These are phyloP conservation scores for Apiotrichum mycotoxinovorans DNA, from an alignment of 1,284 basidiomycete genomes.

Conservation along the genomic window DNA sequence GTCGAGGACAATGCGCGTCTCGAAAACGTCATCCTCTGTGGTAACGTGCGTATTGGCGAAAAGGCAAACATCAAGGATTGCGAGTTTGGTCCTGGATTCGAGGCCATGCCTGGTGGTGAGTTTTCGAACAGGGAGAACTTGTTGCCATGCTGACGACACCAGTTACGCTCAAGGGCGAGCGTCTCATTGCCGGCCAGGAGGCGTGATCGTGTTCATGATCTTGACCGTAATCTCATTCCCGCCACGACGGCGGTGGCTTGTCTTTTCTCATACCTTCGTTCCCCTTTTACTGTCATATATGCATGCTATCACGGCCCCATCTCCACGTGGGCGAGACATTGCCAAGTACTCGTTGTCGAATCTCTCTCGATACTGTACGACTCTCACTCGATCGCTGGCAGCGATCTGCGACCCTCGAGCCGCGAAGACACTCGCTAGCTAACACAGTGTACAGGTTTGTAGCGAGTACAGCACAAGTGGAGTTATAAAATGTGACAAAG, in stretches of 20 bases:
- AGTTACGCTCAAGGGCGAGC: slow-evolving; percentile 62
- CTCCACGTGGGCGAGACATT: background rate
- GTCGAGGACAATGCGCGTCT: slow-evolving; percentile 70
- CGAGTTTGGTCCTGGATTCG: slow-evolving; percentile 83
- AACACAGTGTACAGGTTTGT: too few relatives aligned
- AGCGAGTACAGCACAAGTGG: too few relatives aligned
- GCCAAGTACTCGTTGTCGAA: too few relatives aligned
- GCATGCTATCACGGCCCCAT: slow-evolving; percentile 8
- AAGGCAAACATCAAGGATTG: slow-evolving; percentile 74
- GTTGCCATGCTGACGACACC: slow-evolving; percentile 2
- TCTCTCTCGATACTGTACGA: too few relatives aligned
- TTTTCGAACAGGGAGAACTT: slow-evolving; percentile 2
- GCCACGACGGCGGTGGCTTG: too few relatives aligned
- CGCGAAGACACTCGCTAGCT: too few relatives aligned
- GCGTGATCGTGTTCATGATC: slow-evolving; percentile 19
- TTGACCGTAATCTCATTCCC: background rate
- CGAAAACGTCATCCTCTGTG: slow-evolving; percentile 82
- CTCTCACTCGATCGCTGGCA: too few relatives aligned
- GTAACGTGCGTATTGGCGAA: slow-evolving; percentile 72
- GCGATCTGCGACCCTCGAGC: too few relatives aligned
- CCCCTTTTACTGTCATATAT: slow-evolving; percentile 5
- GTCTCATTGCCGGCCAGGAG: slow-evolving; percentile 53
- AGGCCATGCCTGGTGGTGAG: slow-evolving; percentile 67
- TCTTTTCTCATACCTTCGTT: background rate
- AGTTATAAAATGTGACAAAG: too few relatives aligned